Evolutionary conservation across 1,284 basidiomycete species (phyloP).

Genomic region (Wallemia ichthyophaga): DNA sequence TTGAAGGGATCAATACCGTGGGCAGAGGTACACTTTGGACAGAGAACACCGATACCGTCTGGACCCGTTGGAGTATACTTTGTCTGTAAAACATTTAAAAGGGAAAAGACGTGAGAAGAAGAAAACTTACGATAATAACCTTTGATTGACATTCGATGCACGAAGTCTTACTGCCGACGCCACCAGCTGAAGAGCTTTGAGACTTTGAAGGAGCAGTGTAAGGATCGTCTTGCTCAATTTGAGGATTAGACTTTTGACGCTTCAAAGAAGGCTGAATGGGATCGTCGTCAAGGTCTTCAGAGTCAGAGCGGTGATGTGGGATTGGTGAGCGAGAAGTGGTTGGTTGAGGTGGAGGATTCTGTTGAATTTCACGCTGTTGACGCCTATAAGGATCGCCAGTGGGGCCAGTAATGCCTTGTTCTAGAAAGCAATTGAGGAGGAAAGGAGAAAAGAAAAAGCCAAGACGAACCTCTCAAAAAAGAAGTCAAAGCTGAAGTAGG

Average conservation of each 20-base stretch:
- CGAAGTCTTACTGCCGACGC: constrained; percentile 44
- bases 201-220: constrained; percentile 26
- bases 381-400: not conserved
- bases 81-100: constrained; percentile 23
- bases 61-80: constrained; percentile 46
- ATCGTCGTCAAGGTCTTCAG: not conserved
- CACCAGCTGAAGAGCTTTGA: constrained; percentile 11
- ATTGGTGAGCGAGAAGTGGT: not conserved
- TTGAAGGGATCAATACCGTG: constrained; percentile 55
- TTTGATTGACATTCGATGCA: constrained; percentile 55
- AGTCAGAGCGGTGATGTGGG: not conserved
- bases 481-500: not conserved
- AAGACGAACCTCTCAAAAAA: not conserved
- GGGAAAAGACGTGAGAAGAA: constrained; percentile 1
- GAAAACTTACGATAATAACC: constrained; percentile 51
- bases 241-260: constrained; percentile 14
- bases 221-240: constrained; percentile 22
- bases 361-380: not conserved
- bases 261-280: constrained; percentile 6
- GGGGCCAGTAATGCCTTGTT: not conserved
- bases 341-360: not conserved
- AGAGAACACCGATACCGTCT: constrained; percentile 40
- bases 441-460: not conserved
- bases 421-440: not conserved
- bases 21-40: constrained; percentile 43